Base-by-base conservation (phyloP, 2,329 filamentous ascomycete species). In the Xylaria sp. region DNA sequence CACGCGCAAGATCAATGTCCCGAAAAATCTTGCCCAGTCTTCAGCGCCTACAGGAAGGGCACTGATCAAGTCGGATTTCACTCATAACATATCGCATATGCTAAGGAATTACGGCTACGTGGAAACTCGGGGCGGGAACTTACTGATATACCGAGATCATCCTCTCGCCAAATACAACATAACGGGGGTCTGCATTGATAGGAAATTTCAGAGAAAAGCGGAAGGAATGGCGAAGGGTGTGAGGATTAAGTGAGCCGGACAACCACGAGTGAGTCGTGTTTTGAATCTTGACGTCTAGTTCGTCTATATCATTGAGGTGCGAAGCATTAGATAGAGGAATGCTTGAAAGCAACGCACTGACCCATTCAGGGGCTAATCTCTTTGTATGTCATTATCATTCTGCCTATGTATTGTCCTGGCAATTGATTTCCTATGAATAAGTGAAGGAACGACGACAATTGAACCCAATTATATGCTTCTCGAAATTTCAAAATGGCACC, bases 1-100 rank as follows among this genome's bases (percentile, higher is more conserved):
- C 25, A 72, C 23, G 18, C 72, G 65, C 1, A 59, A 41, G 31
- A 67, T 60, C 9, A 65, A 13, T 9, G 13, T 25, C 6, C 18
- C 52, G 31, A 23, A 67, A 15, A 69, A 72, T 23, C 41, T 15
- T 1, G 63, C 72, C 3, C 1, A 9, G 12, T 50, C 65, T 3
- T 15, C 41, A 0, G 66, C 59, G 48, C 75, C 74, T 10, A 63
- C 10, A 2, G 69, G 70, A 0, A 66, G 76, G 25, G 76, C 74
- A 9, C 48, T 79, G 46, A 72, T 79, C 18, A 72, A 69, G 13
- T 74, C 75, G 23, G 73, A 76, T 25, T 78, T 77, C 66, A 69
- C 34, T 9, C 76, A 78, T 28, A 18, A 20, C 12, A 31, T 69
- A 8, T n/a, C 4, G 37, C 28, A 67, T 18, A 37, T 67, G n/a